Evolutionary conservation across 1,284 basidiomycete genomes (phyloP).

Genomic region (Boletus holoroseus): DNA sequence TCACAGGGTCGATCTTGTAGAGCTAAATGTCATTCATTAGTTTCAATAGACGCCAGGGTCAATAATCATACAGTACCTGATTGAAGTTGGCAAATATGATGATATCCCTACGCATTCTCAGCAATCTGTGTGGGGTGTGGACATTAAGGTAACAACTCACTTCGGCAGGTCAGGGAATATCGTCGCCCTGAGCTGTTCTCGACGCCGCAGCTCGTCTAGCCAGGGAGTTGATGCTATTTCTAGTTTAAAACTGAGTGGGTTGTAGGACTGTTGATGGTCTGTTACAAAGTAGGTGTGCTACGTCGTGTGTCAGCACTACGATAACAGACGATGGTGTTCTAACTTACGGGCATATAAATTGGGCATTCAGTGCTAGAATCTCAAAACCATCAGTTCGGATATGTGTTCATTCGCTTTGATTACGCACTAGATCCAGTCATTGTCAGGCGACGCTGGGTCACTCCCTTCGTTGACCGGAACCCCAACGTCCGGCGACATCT

Average conservation of each 20-base stretch:
- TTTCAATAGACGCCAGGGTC: conserved; percentile 5
- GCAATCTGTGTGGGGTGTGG: background rate
- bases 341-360: conserved; percentile 48
- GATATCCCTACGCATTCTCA: conserved; percentile 33
- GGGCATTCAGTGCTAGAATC: conserved; percentile 39
- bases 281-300: conserved; percentile 58
- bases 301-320: background rate
- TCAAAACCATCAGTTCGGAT: conserved; percentile 12
- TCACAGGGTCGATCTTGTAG: conserved; percentile 53
- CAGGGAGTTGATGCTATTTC: conserved; percentile 34
- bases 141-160: conserved; percentile 28
- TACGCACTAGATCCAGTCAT: conserved; percentile 52
- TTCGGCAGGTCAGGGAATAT: conserved; percentile 47
- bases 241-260: conserved; percentile 18
- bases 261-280: conserved; percentile 52
- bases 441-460: conserved; percentile 46
- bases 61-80: conserved; percentile 38
- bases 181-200: conserved; percentile 40
- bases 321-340: background rate
- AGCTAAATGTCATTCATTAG: conserved; percentile 34
- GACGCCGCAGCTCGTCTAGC: conserved; percentile 44
- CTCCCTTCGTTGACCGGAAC: conserved; percentile 39
- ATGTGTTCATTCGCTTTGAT: conserved; percentile 1
- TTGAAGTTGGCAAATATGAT: conserved; percentile 63
- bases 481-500: conserved; percentile 29